phyloP scores from a whole-genome alignment of 108 stramenopile genomes.

The Hondaea fermentalgiana region DNA sequence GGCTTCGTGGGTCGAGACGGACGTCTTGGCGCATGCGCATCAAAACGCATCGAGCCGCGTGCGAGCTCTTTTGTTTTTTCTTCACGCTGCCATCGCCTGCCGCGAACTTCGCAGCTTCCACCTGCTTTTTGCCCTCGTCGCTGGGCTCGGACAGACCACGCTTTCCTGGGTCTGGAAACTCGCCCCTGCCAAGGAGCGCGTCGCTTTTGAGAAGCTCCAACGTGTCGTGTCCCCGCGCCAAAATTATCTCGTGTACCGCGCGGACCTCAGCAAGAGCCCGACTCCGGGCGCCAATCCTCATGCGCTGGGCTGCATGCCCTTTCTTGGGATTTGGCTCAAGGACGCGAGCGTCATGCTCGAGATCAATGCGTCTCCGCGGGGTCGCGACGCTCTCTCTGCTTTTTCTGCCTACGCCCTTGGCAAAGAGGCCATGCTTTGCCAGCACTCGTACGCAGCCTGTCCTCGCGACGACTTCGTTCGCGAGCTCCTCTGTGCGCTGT shows the following conservation, averaged over 20 bases:
- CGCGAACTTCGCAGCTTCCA: neutral
- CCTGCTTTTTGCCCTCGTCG: neutral
- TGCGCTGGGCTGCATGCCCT: neutral
- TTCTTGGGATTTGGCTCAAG: neutral
- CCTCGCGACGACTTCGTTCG: neutral
- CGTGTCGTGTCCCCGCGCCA: neutral
- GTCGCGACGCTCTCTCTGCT: neutral
- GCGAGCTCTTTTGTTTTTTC: neutral
- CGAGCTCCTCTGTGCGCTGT: neutral
- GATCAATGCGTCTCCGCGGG: neutral
- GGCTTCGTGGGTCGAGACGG: neutral
- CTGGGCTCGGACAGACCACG: slow-evolving; percentile 2
- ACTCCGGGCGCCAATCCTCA: neutral
- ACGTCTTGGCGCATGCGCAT: neutral
- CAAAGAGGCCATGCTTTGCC: neutral
- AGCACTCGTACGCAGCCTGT: neutral
- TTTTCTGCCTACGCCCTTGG: neutral
- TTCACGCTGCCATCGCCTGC: neutral
- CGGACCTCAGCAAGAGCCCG: neutral
- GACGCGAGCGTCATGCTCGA: neutral
- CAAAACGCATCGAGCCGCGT: neutral
- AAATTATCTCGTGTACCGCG: slow-evolving; percentile 4
- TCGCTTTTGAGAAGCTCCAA: neutral
- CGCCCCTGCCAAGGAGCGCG: neutral
- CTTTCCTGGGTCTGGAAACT: neutral